phyloP scores from a whole-genome alignment of 2,329 filamentous ascomycete species.

The Fusarium floridanum region DNA sequence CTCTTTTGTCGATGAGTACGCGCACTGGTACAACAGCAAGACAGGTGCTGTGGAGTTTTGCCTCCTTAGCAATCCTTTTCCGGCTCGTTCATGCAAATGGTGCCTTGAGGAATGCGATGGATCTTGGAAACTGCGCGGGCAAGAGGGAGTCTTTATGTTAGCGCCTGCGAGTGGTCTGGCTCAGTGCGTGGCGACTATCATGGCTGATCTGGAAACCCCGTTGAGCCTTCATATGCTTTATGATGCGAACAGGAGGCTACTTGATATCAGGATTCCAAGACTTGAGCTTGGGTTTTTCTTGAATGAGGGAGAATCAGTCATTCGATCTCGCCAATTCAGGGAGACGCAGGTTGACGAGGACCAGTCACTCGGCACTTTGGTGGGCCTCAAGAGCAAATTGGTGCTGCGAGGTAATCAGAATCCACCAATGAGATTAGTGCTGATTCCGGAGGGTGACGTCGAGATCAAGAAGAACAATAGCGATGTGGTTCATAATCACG shows the following conservation, averaged over 20 bases:
- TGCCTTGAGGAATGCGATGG: conserved; percentile 31
- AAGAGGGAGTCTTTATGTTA: neutral
- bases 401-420: conserved; percentile 51
- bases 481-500: conserved; percentile 41
- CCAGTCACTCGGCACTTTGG: conserved; percentile 25
- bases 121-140: conserved; percentile 11
- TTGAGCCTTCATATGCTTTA: conserved; percentile 20
- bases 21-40: conserved; percentile 61
- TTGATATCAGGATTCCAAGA: conserved; percentile 41
- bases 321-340: conserved; percentile 29
- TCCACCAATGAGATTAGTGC: conserved; percentile 49
- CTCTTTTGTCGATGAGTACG: conserved; percentile 54
- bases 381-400: conserved; percentile 51
- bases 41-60: conserved; percentile 51
- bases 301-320: neutral
- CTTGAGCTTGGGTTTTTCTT: conserved; percentile 18
- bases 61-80: conserved; percentile 44
- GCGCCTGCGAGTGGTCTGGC: neutral
- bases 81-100: conserved; percentile 36
- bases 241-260: fast-evolving
- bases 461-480: neutral
- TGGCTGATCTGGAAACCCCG: conserved; percentile 13
- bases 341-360: conserved; percentile 25
- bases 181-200: neutral
- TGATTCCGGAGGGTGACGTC: conserved; percentile 54